Percentiles rank a stretch among this genome's conserved stretches.
Conservation (phyloP, 2,329 filamentous ascomycete species). For the Xylariaceae sp. region DNA sequence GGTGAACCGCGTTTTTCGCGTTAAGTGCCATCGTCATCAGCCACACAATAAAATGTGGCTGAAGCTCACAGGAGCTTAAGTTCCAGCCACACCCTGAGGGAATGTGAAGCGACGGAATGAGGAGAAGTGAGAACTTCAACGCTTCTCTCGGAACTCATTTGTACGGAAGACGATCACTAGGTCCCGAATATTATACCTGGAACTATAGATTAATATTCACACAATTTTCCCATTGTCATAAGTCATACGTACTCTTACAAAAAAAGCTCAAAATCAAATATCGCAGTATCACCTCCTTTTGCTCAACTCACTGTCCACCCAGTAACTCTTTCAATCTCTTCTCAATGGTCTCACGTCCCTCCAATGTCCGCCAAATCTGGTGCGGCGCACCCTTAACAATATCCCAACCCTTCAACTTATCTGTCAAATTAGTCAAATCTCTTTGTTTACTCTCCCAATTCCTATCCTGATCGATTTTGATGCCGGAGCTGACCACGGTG, state of each 20-base stretch:
- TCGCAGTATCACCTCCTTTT: neutral
- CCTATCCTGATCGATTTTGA: conserved; percentile 58
- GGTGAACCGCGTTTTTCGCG: conserved; percentile 18
- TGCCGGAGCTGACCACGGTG: conserved; percentile 76
- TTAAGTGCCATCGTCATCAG: conserved; percentile 13
- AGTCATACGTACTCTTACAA: neutral
- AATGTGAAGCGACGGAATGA: too few relatives aligned
- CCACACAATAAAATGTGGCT: conserved; percentile 3
- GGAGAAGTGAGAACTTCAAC: too few relatives aligned
- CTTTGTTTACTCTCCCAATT: conserved; percentile 82
- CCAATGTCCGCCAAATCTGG: conserved; percentile 72
- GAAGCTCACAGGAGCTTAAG: conserved; percentile 1
- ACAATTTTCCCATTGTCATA: neutral
- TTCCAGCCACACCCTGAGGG: conserved; percentile 13
- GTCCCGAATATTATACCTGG: too few relatives aligned
- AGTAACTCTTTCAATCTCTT: conserved; percentile 70
- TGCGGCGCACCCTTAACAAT: conserved; percentile 80
- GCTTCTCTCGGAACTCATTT: too few relatives aligned
- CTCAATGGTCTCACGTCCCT: conserved; percentile 72
- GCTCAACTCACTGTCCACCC: conserved; percentile 17
- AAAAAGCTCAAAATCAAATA: neutral
- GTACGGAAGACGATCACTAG: too few relatives aligned
- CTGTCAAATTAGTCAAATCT: conserved; percentile 74
- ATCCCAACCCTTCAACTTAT: conserved; percentile 77
- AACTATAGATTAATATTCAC: neutral